phyloP scores from a whole-genome alignment of 805 yeast genomes.

The Candida krabiensis region DNA sequence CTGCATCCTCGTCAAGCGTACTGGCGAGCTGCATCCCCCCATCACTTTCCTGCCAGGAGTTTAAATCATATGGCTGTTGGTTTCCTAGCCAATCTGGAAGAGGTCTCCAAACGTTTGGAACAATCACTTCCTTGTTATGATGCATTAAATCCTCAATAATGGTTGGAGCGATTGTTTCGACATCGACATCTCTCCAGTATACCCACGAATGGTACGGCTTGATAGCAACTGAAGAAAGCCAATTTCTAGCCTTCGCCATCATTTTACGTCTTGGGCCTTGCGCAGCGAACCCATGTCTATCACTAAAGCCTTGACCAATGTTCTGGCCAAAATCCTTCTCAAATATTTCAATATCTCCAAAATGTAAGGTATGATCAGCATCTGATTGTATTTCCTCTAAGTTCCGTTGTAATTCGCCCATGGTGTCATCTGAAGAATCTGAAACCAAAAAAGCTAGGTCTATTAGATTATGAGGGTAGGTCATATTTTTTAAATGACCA shows the following conservation, averaged over 20 bases:
- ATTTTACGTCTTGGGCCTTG: constrained; percentile 93
- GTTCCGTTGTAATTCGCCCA: constrained; percentile 61
- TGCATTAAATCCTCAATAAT: constrained; percentile 90
- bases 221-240: constrained; percentile 84
- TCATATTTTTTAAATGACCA: constrained; percentile 53
- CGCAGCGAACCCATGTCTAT: constrained; percentile 93
- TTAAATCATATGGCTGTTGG: constrained; percentile 82
- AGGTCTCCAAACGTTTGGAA: constrained; percentile 93
- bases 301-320: constrained; percentile 90
- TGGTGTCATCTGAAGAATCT: constrained; percentile 86
- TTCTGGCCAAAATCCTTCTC: constrained; percentile 93
- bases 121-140: constrained; percentile 87
- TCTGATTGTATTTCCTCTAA: constrained; percentile 65
- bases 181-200: constrained; percentile 97
- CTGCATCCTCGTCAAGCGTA: constrained; percentile 84
- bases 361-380: constrained; percentile 58
- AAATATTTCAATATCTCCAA: constrained; percentile 83
- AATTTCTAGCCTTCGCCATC: constrained; percentile 95
- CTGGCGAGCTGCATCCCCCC: constrained; percentile 80
- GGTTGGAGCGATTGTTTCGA: constrained; percentile 84
- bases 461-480: constrained; percentile 56
- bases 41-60: constrained; percentile 84
- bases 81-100: constrained; percentile 83
- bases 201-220: constrained; percentile 95
- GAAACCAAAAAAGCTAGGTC: constrained; percentile 80